Evolutionary conservation across 106 monocot genomes (phyloP), one percentile per base, ranked within the genome.

Genomic region (Platanthera guangdongensis): DNA sequence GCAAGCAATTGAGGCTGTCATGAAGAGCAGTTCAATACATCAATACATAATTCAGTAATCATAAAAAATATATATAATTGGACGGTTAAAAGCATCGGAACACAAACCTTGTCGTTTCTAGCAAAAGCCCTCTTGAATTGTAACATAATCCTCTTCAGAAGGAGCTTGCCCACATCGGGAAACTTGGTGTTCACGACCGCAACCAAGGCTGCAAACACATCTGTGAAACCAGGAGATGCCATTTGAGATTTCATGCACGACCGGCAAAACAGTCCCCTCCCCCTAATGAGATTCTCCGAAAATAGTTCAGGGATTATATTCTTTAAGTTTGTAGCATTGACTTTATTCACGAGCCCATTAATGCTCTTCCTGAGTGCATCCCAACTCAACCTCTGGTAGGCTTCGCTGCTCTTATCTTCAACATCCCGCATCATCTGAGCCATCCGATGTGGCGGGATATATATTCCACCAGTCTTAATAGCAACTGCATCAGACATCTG

Each of bases 241-340:
- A 96, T 90, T 79, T 96, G 95, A 3, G 93, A 93, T 71, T 96
- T 96, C 85, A 96, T 93, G 57, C 95, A 96, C 1, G 95, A 96
- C 47, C 93, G 83, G 57, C 95, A 96, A 75, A 96, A 96, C 6
- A 96, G 79, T 14, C 95, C 95, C 65, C 93, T 68, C 11, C 93
- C 95, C 12, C 93, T 81, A 64, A 96, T 87, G 16, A 96, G 87
- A 64, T 96, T 96, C 87, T 96, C 95, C 0, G 88, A 81, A 54
- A 96, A 93, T 28, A 96, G 90, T 84, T 96, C 95, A 0, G 90
- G 93, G 47, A 96, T 84, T 4, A 96, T 96, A 78, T 96, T 96
- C 82, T 96, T 96, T 50, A 96, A 91, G 74, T 96, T 96, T 12
- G 95, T 88, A 5, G 93, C 95, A 81, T 96, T 96, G 15, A 96